Percentiles rank a stretch among this genome's conserved stretches.
Conservation (phyloP, 192 early-diverging fungal genomes). For the Hyaloraphidium curvatum region DNA sequence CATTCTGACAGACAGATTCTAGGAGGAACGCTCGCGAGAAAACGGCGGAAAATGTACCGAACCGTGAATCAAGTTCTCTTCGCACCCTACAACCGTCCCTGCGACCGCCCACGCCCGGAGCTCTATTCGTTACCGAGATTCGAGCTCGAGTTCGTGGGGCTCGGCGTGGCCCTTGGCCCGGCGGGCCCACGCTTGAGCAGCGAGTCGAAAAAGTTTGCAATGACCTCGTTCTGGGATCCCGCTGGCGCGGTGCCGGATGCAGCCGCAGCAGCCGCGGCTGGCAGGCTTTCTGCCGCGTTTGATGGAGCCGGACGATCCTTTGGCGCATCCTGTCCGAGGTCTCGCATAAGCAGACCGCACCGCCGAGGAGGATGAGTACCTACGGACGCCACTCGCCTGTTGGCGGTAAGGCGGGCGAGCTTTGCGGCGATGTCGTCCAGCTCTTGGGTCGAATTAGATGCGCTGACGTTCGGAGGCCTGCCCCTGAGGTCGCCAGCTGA, state of each 20-base stretch:
- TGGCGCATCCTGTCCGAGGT: background rate
- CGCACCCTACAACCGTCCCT: background rate
- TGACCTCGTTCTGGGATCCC: slow-evolving; percentile 46
- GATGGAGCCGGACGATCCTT: background rate
- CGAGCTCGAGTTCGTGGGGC: background rate
- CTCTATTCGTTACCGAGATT: background rate
- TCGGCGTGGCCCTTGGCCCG: background rate
- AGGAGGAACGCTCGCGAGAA: too few relatives aligned
- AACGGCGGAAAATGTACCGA: background rate
- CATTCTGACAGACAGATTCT: too few relatives aligned
- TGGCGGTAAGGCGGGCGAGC: background rate
- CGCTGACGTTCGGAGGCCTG: background rate
- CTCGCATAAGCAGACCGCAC: background rate
- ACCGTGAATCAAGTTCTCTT: background rate
- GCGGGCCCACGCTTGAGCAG: slow-evolving; percentile 44
- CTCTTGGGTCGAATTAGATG: background rate
- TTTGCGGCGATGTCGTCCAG: background rate
- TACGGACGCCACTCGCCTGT: background rate
- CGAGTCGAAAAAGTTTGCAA: slow-evolving; percentile 80
- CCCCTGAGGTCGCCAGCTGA: slow-evolving; percentile 29
- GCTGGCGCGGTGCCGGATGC: slow-evolving; percentile 11
- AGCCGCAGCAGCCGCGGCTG: background rate
- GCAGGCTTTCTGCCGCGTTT: background rate
- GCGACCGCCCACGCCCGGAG: too few relatives aligned
- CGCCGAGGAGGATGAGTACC: background rate